A percentile compares a stretch with the other conserved stretches of the same genome.
Conservation (phyloP, 1,284 basidiomycete species). For the Clitocybe nebularis region DNA sequence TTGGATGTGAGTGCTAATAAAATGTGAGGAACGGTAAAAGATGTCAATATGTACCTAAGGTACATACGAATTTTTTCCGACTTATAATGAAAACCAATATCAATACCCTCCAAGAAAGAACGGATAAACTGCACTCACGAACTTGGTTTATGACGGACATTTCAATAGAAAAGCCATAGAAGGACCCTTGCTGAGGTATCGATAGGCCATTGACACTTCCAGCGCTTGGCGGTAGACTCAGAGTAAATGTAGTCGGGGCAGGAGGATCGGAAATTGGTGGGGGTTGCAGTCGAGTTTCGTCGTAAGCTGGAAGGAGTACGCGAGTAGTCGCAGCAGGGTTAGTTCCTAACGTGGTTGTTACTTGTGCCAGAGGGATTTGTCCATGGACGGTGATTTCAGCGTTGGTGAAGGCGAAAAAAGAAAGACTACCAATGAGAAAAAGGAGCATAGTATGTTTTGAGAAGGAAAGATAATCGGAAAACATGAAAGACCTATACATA, state of each 20-base stretch:
- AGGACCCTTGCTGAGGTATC: conserved; percentile 56
- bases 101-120: background rate
- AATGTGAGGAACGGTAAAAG: background rate
- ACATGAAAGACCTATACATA: background rate
- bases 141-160: conserved; percentile 65
- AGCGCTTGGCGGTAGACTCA: background rate
- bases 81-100: conserved; percentile 25
- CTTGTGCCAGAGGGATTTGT: conserved; percentile 1
- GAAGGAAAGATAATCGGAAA: background rate
- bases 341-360: background rate
- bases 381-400: conserved; percentile 2
- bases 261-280: conserved; percentile 1
- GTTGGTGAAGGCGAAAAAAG: background rate
- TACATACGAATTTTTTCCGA: conserved; percentile 48
- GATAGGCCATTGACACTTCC: conserved; percentile 31
- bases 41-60: background rate
- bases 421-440: background rate
- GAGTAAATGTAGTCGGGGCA: background rate
- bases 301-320: conserved; percentile 3
- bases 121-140: conserved; percentile 36
- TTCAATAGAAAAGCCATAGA: conserved; percentile 71
- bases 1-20: conserved; percentile 39
- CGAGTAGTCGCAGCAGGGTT: background rate
- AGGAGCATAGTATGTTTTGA: background rate
- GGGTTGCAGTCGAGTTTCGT: background rate